Evolutionary conservation across 2,329 filamentous ascomycete genomes (phyloP).

Genomic region (Daldinia eschscholtzii): DNA sequence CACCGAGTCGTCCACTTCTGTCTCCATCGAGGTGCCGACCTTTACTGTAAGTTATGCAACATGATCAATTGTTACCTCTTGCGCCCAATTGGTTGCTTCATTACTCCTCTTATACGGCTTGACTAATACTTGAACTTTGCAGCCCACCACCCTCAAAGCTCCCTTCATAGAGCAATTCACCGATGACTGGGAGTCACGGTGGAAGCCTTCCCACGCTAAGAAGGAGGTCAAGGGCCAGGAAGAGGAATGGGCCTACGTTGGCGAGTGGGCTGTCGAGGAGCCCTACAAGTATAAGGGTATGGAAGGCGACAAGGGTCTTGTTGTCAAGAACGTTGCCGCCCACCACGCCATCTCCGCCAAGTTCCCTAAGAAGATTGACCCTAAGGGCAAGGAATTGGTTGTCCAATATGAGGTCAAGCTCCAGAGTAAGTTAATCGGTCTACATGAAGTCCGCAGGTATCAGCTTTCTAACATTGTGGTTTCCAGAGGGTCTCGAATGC

Average conservation of each 20-base stretch:
- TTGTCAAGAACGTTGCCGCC: slow-evolving; percentile 97
- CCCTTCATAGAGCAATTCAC: slow-evolving; percentile 99
- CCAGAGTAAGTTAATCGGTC: slow-evolving; percentile 77
- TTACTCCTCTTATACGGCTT: slow-evolving; percentile 13
- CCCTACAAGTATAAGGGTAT: slow-evolving; percentile 91
- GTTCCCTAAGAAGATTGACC: slow-evolving; percentile 95
- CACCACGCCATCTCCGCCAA: slow-evolving; percentile 99
- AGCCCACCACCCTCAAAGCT: slow-evolving; percentile 91
- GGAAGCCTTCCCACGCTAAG: slow-evolving; percentile 96
- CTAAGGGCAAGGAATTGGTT: slow-evolving; percentile 96
- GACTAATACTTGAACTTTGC: slow-evolving; percentile 34
- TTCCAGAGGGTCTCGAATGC: slow-evolving; percentile 89
- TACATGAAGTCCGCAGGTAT: not conserved
- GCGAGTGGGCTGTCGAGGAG: slow-evolving; percentile 97
- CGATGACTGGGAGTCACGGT: slow-evolving; percentile 92
- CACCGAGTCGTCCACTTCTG: slow-evolving; percentile 66
- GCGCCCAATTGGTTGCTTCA: slow-evolving; percentile 12
- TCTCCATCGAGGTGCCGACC: slow-evolving; percentile 76
- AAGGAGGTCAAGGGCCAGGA: slow-evolving; percentile 85
- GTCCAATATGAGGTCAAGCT: slow-evolving; percentile 99
- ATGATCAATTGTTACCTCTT: not conserved
- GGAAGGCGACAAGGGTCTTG: slow-evolving; percentile 93
- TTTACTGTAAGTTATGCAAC: slow-evolving; percentile 81
- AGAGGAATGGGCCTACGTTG: slow-evolving; percentile 97
- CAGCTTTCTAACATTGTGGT: slow-evolving; percentile 52